phyloP scores from a whole-genome alignment of 768 basidiomycete genomes.

The Lactarius tabidus region DNA sequence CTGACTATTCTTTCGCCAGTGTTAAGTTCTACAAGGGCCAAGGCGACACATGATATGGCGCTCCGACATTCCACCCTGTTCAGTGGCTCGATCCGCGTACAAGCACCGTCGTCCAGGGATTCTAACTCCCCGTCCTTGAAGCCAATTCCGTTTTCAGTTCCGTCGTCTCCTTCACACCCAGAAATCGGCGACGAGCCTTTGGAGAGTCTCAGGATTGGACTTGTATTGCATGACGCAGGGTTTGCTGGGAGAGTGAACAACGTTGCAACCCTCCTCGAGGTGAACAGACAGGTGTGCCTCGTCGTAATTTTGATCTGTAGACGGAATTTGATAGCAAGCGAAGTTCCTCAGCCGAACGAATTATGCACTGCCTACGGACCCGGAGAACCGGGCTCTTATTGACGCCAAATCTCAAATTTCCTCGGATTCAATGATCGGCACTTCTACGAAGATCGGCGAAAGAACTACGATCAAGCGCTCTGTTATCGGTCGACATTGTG shows the following conservation, averaged over 20 bases:
- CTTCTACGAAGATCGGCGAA: conserved; percentile 79
- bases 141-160: conserved; percentile 37
- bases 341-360: conserved; percentile 52
- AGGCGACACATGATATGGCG: conserved; percentile 46
- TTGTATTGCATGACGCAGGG: conserved; percentile 52
- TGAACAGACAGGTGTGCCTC: conserved; percentile 67
- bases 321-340: conserved; percentile 24
- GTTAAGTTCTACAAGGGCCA: conserved; percentile 43
- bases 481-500: conserved; percentile 62
- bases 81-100: conserved; percentile 24
- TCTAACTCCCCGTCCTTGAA: conserved; percentile 28
- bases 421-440: conserved; percentile 73
- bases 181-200: conserved; percentile 35
- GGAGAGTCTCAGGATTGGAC: conserved; percentile 58
- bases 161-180: conserved; percentile 43
- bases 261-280: conserved; percentile 69
- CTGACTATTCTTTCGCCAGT: conserved; percentile 33
- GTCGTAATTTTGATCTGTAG: neutral
- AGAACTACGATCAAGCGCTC: conserved; percentile 67
- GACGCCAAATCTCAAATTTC: conserved; percentile 84
- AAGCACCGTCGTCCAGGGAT: conserved; percentile 5
- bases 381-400: conserved; percentile 62
- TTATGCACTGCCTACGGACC: conserved; percentile 55
- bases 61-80: conserved; percentile 58
- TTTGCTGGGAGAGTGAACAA: conserved; percentile 73